These are phyloP conservation scores for Yamadazyma phyllophila DNA, from an alignment of 805 yeast genomes.

Conservation along the genomic window DNA sequence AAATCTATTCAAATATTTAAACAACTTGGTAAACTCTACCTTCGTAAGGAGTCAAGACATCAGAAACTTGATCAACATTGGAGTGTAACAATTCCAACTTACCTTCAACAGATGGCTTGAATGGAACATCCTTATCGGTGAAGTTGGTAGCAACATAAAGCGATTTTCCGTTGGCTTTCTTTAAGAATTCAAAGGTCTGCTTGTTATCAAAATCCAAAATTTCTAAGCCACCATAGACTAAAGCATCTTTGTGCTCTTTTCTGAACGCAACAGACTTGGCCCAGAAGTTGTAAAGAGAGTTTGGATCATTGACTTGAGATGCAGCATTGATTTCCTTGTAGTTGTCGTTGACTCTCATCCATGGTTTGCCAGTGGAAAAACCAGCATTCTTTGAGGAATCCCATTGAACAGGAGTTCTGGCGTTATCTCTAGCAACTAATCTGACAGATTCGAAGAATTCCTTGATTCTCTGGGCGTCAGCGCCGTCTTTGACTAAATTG, in stretches of 20 bases:
- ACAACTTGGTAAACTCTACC: conserved; percentile 35
- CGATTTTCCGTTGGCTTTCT: conserved; percentile 27
- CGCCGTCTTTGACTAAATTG: conserved; percentile 26
- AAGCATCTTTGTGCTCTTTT: conserved; percentile 41
- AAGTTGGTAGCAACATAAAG: conserved; percentile 45
- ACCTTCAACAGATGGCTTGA: conserved; percentile 29
- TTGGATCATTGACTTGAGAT: conserved; percentile 43
- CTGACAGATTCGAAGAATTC: conserved; percentile 32
- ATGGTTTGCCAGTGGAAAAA: conserved; percentile 48
- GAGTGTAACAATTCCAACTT: conserved; percentile 26
- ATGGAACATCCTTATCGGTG: conserved; percentile 30
- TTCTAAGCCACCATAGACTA: conserved; percentile 45
- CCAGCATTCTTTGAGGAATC: conserved; percentile 45
- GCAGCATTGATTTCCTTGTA: conserved; percentile 49
- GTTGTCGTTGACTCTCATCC: conserved; percentile 54
- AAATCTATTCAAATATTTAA: not conserved
- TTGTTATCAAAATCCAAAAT: conserved; percentile 42
- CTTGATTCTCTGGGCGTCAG: conserved; percentile 8
- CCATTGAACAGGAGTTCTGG: conserved; percentile 61
- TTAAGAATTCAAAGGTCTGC: conserved; percentile 38
- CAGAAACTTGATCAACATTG: conserved; percentile 24
- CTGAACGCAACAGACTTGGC: conserved; percentile 41
- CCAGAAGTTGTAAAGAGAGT: conserved; percentile 49
- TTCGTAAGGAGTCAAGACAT: conserved; percentile 42
- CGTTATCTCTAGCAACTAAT: conserved; percentile 49